Base-by-base conservation (phyloP, 257 asterid genomes). In the Marsdenia floribunda region DNA sequence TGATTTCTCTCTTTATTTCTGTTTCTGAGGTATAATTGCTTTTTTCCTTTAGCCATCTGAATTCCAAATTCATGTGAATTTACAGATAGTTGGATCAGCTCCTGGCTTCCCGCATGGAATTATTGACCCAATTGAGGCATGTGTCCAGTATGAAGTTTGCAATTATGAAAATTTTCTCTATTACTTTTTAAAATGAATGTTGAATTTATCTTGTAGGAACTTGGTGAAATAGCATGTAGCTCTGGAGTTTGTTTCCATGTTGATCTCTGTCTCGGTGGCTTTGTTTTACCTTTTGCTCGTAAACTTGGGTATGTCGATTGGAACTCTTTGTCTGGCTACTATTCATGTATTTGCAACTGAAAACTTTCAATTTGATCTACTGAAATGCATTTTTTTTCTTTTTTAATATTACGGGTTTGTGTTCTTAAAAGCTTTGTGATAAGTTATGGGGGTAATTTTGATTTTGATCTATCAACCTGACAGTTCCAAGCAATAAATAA, bases 81-180 rank as follows among this genome's bases (percentile, higher is more conserved):
- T 68, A 77, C 93, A 95, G 99, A 87, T 95, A 87, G 91, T 92
- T 88, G 99, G 98, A 83, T 95, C 98, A 65, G 97, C 99, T 57
- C 99, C 99, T 64, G 99, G 99, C 74, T 95, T 92, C 82, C 99
- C 99, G n/a, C 99, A 95, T 84, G 99, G 99, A 82, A 89, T 95
- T 74, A 86, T 95, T 35, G 99, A 95, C 84, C 99, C 98, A 68
- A 95, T 95, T 74, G 96, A 95, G 99, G 99, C 77, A 90, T 66
- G 85, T 71, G 72, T 37, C 44, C 42, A 22, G 70, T 60, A 60
- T 40, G 75, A 70, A 53, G 22, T 33, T 49, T 11, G 24, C 65
- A 26, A 14, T 71, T 52, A 9, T 29, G 6, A 24, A 29, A 53
- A 2, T 13, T 26, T 22, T 68, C 72, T 78, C 76, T 26, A 46